phyloP scores from a whole-genome alignment of 164 flowering plant species.

The Hamamelis virginiana region DNA sequence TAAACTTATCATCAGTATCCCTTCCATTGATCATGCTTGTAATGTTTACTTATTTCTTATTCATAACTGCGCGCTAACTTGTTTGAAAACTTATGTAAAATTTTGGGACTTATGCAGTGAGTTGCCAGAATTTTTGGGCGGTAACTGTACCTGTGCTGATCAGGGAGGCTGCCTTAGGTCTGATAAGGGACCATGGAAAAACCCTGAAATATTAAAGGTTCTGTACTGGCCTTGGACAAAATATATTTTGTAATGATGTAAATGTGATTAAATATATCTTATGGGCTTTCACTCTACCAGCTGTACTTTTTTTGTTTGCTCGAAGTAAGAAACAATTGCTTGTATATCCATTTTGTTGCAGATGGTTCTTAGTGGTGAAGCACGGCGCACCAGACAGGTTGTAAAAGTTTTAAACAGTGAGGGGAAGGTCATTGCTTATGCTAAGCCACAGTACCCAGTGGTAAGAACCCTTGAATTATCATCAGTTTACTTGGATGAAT shows the following conservation, averaged over 20 bases:
- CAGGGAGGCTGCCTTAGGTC: conserved; percentile 64
- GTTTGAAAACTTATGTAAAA: not conserved
- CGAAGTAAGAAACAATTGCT: not conserved
- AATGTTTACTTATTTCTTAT: not conserved
- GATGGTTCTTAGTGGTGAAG: conserved; percentile 63
- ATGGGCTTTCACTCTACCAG: not conserved
- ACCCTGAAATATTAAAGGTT: conserved; percentile 58
- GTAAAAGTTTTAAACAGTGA: conserved; percentile 79
- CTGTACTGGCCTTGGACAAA: conserved; percentile 1
- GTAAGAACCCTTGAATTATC: conserved; percentile 27
- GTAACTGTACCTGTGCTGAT: conserved; percentile 57
- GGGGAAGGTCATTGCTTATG: conserved; percentile 77
- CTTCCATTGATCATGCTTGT: not conserved
- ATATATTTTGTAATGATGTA: not conserved
- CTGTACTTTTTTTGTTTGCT: not conserved
- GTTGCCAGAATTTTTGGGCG: conserved; percentile 65
- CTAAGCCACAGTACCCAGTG: conserved; percentile 70
- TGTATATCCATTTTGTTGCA: conserved; percentile 19
- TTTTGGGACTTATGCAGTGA: conserved; percentile 46
- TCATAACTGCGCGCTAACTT: not conserved
- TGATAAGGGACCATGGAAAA: conserved; percentile 72
- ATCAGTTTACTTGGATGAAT: not conserved
- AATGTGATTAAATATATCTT: not conserved
- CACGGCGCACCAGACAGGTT: conserved; percentile 66
- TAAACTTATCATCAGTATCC: not conserved